These are phyloP conservation scores for Phytophthora meadii DNA, from an alignment of 352 stramenopile genomes.

Conservation along the genomic window DNA sequence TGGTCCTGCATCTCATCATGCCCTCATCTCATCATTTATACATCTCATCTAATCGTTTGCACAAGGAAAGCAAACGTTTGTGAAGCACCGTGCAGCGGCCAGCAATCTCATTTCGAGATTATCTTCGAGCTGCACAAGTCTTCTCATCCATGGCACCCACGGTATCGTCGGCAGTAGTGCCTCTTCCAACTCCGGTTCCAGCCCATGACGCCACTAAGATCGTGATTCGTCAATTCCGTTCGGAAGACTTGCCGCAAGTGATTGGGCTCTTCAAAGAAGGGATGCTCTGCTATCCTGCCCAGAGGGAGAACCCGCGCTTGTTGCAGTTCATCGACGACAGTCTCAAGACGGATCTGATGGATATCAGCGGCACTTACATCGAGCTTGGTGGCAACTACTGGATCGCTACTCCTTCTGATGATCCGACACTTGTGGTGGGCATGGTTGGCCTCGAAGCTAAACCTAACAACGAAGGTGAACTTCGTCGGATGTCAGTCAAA, in stretches of 20 bases:
- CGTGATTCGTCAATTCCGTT: conserved; percentile 23
- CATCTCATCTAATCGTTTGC: no score
- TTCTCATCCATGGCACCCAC: neutral
- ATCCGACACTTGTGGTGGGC: conserved; percentile 28
- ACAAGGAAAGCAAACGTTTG: neutral
- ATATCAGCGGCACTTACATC: conserved; percentile 46
- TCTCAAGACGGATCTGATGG: conserved; percentile 33
- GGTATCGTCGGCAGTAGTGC: conserved; percentile 8
- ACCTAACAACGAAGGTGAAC: conserved; percentile 30
- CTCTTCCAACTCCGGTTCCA: neutral
- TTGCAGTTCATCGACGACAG: conserved; percentile 31
- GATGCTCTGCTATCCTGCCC: conserved; percentile 29
- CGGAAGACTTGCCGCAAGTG: conserved; percentile 29
- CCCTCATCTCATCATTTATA: no score
- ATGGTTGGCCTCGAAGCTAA: conserved; percentile 48
- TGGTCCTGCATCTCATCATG: no score
- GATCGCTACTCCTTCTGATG: conserved; percentile 34
- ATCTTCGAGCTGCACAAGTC: neutral
- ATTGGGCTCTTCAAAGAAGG: conserved; percentile 29
- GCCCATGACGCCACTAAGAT: conserved; percentile 20
- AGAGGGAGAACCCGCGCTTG: conserved; percentile 15
- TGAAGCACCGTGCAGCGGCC: neutral
- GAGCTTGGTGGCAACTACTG: conserved; percentile 48
- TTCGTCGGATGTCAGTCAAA: conserved; percentile 52
- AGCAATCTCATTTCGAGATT: neutral